These are phyloP conservation scores for Saposhnikovia divaricata DNA, from an alignment of 129 eudicot genomes.

Conservation along the genomic window DNA sequence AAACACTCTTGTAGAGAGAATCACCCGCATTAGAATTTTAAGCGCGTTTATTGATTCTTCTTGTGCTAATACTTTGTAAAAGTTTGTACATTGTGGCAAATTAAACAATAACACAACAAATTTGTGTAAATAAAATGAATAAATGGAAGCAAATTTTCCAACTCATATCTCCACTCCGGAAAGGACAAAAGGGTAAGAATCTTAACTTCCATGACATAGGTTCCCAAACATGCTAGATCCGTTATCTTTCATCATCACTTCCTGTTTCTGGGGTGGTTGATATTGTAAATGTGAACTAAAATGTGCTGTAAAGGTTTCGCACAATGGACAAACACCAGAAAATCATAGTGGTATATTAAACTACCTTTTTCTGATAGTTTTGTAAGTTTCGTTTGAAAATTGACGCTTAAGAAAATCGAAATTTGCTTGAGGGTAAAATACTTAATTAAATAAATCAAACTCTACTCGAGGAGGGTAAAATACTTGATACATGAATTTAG, in stretches of 20 bases:
- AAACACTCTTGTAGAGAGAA: not conserved
- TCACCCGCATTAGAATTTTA: not conserved
- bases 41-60: not conserved
- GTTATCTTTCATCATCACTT: not conserved
- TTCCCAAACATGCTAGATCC: not conserved
- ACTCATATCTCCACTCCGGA: not conserved
- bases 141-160: not conserved
- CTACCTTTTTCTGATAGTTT: not conserved
- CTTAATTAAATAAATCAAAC: not conserved
- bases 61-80: not conserved
- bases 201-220: not conserved
- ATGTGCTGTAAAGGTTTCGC: not conserved
- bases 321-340: not conserved
- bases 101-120: not conserved
- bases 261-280: not conserved
- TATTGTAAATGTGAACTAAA: not conserved
- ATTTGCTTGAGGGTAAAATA: not conserved
- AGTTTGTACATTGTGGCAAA: not conserved
- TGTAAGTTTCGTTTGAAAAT: no score
- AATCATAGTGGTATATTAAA: not conserved
- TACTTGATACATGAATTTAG: no score
- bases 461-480: no score
- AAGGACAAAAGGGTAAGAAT: not conserved
- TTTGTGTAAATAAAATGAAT: not conserved
- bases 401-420: not conserved